phyloP scores from a whole-genome alignment of 495 filamentous ascomycete species.

The Neurospora sp. region DNA sequence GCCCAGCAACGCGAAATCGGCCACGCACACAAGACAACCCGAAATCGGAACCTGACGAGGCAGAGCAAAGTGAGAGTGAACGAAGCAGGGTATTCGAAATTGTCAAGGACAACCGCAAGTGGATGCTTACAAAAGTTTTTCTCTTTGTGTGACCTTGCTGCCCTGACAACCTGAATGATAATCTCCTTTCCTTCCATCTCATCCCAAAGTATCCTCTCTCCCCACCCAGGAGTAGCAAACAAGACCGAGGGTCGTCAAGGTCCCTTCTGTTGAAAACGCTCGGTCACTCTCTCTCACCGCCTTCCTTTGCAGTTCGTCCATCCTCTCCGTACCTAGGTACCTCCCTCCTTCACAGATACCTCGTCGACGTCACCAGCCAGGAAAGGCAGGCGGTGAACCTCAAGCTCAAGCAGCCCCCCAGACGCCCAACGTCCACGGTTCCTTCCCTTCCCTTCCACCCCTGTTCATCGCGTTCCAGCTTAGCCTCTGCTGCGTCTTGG shows the following conservation, averaged over 20 bases:
- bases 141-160: not conserved
- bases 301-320: not conserved
- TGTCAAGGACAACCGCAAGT: not conserved
- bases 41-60: not conserved
- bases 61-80: not conserved
- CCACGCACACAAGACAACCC: not conserved
- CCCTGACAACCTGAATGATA: not conserved
- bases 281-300: not conserved
- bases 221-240: not conserved
- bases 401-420: constrained; percentile 45
- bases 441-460: constrained; percentile 36
- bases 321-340: not conserved
- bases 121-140: not conserved
- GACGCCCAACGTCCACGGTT: constrained; percentile 66
- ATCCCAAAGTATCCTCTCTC: not conserved
- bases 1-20: not conserved
- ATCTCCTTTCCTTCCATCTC: not conserved
- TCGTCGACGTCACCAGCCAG: not conserved
- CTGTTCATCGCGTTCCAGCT: constrained; percentile 45
- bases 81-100: not conserved
- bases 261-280: not conserved
- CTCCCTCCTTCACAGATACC: not conserved
- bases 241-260: not conserved
- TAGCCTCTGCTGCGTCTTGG: constrained; percentile 44
- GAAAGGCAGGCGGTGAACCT: not conserved